Conservation (phyloP, 805 yeast genomes). For the Schizosaccharomyces cryophilus region DNA sequence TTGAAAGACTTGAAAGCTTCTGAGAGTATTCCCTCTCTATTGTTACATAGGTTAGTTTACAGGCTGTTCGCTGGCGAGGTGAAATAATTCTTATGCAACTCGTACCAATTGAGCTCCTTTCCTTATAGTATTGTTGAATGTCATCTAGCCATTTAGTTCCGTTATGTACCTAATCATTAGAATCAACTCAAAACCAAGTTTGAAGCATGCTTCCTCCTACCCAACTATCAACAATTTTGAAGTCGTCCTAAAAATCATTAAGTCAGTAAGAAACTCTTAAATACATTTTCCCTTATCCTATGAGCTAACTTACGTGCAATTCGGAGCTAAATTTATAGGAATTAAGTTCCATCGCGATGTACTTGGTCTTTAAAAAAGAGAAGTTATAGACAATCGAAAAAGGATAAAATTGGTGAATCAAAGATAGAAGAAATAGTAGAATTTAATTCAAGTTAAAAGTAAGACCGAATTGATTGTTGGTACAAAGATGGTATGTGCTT, state of each 20-base stretch:
- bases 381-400: background rate
- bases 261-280: no score
- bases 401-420: no score
- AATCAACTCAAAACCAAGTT: background rate
- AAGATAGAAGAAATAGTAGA: no score
- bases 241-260: slow-evolving; percentile 31
- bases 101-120: slow-evolving; percentile 26
- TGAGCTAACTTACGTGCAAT: background rate
- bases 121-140: slow-evolving; percentile 59
- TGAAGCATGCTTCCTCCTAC: slow-evolving; percentile 13
- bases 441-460: no score
- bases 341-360: background rate
- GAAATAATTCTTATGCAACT: no score
- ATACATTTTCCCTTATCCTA: no score
- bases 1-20: slow-evolving; percentile 36
- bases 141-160: slow-evolving; percentile 58
- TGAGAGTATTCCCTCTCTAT: slow-evolving; percentile 66
- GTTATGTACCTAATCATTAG: slow-evolving; percentile 16
- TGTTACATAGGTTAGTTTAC: slow-evolving; percentile 4
- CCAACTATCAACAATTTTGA: slow-evolving; percentile 59
- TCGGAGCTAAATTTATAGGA: background rate
- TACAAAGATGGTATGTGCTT: no score
- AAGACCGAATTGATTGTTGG: no score
- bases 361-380: background rate
- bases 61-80: background rate